These are phyloP conservation scores for Phytophthora litchii DNA, from an alignment of 352 stramenopile genomes.

Conservation along the genomic window DNA sequence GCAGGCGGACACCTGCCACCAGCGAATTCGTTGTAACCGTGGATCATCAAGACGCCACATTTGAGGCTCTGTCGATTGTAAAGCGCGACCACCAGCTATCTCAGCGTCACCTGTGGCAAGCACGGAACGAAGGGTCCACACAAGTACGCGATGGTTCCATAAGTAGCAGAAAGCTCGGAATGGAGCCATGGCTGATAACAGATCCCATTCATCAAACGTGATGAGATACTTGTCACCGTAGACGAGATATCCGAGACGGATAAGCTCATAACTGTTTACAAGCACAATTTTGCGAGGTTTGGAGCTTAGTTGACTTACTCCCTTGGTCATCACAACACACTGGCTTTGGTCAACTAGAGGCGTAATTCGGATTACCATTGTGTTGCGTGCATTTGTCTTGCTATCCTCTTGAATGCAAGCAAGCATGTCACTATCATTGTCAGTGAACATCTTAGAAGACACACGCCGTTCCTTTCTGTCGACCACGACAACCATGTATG, in stretches of 20 bases:
- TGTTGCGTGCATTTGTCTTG: conserved; percentile 18
- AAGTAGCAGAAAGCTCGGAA: conserved; percentile 21
- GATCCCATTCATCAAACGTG: conserved; percentile 30
- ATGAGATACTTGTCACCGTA: conserved; percentile 16
- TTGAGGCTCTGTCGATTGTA: conserved; percentile 11
- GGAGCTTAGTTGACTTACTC: neutral
- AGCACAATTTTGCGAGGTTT: conserved; percentile 4
- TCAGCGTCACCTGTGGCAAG: conserved; percentile 2
- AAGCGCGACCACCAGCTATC: neutral
- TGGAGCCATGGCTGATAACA: conserved; percentile 15
- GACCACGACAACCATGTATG: conserved; percentile 7
- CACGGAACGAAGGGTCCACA: conserved; percentile 15
- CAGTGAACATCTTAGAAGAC: neutral
- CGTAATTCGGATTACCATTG: neutral
- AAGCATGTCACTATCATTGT: neutral
- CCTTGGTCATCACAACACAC: neutral
- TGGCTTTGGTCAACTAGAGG: neutral
- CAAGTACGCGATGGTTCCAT: conserved; percentile 33
- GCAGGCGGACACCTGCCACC: conserved; percentile 21
- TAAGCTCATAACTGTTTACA: conserved; percentile 36
- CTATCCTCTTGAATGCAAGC: neutral
- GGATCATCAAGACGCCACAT: conserved; percentile 30
- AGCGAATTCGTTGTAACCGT: conserved; percentile 11
- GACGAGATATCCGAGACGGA: conserved; percentile 31
- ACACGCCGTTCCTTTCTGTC: conserved; percentile 1